Evolutionary conservation across 768 basidiomycete genomes (phyloP).

Genomic region (Tricholoma hemisulphureum): DNA sequence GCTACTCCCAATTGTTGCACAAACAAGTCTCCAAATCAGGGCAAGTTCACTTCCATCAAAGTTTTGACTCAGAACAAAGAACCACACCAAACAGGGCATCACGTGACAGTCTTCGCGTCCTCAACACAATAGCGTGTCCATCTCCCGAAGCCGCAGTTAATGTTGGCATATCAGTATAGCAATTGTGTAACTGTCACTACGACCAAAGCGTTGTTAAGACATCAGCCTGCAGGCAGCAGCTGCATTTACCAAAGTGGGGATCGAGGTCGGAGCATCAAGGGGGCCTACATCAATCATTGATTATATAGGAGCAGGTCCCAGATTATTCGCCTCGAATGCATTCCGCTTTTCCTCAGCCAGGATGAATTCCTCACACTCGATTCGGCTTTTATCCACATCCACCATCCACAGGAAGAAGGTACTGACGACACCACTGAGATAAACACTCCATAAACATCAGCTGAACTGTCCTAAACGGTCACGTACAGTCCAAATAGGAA

Average conservation of each 20-base stretch:
- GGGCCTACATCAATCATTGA: too few species aligned
- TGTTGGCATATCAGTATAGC: background rate
- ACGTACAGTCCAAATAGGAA: slow-evolving; percentile 70
- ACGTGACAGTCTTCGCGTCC: slow-evolving; percentile 8
- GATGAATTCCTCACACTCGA: slow-evolving; percentile 63
- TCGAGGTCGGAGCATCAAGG: too few species aligned
- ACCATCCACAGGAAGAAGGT: slow-evolving; percentile 61
- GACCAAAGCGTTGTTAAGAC: background rate
- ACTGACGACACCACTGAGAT: slow-evolving; percentile 47
- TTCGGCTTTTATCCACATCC: slow-evolving; percentile 61
- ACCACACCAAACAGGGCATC: background rate
- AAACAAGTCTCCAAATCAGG: slow-evolving; percentile 13
- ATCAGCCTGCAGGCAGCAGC: background rate
- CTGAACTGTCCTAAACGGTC: background rate
- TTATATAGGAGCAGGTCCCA: background rate
- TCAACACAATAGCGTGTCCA: slow-evolving; percentile 13
- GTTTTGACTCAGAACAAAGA: slow-evolving; percentile 16
- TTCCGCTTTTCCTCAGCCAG: slow-evolving; percentile 9
- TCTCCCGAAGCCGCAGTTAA: background rate
- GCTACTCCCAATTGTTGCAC: slow-evolving; percentile 22
- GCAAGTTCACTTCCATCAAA: background rate
- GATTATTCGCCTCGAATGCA: slow-evolving; percentile 5
- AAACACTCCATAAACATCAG: background rate
- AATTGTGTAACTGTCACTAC: background rate
- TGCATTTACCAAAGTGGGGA: too few species aligned